These are phyloP conservation scores for Tolypocladium paradoxum DNA, from an alignment of 2,329 filamentous ascomycete species.

Conservation along the genomic window DNA sequence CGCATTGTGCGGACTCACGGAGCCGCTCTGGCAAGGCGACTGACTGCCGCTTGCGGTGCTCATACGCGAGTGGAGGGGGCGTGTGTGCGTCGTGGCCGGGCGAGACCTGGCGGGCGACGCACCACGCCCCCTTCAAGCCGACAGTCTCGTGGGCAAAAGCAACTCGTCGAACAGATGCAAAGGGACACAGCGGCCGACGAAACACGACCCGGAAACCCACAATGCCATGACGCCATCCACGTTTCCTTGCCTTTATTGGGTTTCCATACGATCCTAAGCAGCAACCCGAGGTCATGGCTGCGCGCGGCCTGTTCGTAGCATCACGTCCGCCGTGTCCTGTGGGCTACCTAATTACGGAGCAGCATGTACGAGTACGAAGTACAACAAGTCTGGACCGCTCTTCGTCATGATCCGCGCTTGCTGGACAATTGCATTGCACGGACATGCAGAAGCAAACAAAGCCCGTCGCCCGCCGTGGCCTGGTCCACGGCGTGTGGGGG, in stretches of 20 bases:
- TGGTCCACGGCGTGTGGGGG: neutral
- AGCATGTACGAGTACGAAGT: too few species aligned
- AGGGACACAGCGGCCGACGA: neutral
- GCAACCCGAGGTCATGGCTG: neutral
- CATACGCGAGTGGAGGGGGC: neutral
- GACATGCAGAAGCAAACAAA: neutral
- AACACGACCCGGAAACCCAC: neutral
- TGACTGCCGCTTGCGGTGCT: neutral
- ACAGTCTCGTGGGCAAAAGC: neutral
- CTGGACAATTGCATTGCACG: neutral
- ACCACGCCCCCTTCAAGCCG: neutral
- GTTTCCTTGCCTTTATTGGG: neutral
- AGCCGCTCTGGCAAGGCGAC: neutral
- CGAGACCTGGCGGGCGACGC: neutral
- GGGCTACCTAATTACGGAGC: too few species aligned
- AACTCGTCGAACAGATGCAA: neutral
- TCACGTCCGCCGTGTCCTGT: too few species aligned
- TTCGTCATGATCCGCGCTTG: neutral
- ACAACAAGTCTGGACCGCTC: too few species aligned
- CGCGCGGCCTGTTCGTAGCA: neutral
- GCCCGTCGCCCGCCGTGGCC: neutral
- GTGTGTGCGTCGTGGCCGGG: neutral
- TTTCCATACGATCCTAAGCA: neutral
- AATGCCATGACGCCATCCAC: neutral
- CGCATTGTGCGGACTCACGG: too few species aligned